Evolutionary conservation across 163 green algal species (phyloP).

Genomic region (Chlorella variabilis): DNA sequence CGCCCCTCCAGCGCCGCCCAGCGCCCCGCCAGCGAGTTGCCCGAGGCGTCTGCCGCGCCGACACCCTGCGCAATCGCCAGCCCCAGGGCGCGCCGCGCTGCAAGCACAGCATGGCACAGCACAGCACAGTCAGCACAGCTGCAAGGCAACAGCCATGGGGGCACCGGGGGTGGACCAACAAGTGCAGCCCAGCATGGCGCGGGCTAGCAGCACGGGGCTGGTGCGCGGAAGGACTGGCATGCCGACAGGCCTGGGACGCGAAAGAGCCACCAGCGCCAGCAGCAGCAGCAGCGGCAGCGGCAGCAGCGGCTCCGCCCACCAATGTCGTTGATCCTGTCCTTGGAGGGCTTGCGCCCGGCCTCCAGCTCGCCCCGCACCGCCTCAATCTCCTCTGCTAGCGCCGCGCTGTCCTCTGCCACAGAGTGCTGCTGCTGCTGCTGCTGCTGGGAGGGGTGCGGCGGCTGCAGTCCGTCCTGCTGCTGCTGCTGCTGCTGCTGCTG

Average conservation of each 20-base stretch:
- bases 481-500: constrained; percentile 14
- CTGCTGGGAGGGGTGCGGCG: neutral
- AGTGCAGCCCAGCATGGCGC: neutral
- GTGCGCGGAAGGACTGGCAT: too few relatives aligned
- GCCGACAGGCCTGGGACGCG: too few relatives aligned
- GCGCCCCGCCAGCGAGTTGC: neutral
- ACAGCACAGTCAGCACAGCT: neutral
- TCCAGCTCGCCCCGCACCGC: neutral
- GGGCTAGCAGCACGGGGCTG: too few relatives aligned
- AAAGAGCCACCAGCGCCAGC: neutral
- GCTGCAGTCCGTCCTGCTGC: neutral
- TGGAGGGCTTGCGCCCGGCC: constrained; percentile 6
- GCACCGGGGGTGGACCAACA: neutral
- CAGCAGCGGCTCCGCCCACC: neutral
- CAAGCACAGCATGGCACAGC: neutral
- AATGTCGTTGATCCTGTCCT: constrained; percentile 12
- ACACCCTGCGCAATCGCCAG: constrained; percentile 15
- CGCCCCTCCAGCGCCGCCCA: constrained; percentile 38
- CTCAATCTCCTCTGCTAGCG: constrained; percentile 9
- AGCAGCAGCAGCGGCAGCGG: too few relatives aligned
- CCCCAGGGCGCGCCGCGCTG: constrained; percentile 16
- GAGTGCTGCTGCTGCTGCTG: constrained; percentile 9
- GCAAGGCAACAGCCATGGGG: neutral
- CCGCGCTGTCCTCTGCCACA: neutral
- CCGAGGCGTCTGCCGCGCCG: neutral